These are phyloP conservation scores for Neofusicoccum kwambonambiense DNA, from an alignment of 2,329 filamentous ascomycete species.

Conservation along the genomic window DNA sequence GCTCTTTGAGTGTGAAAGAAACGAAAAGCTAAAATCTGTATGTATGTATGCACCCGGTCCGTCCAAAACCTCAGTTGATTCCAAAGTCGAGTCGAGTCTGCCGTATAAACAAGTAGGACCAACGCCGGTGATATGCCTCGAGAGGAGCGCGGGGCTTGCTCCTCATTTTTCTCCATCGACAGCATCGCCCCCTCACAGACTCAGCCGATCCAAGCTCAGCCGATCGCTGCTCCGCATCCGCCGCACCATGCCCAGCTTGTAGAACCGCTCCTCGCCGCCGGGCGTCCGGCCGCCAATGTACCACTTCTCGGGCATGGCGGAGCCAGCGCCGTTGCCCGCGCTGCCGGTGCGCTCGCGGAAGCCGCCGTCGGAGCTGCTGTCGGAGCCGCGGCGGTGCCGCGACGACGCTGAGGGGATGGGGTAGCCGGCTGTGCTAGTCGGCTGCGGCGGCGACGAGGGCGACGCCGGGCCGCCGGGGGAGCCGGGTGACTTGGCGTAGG, in stretches of 20 bases:
- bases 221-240: conserved; percentile 71
- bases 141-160: too few species aligned
- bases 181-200: conserved; percentile 54
- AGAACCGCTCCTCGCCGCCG: conserved; percentile 75
- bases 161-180: too few species aligned
- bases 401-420: conserved; percentile 2
- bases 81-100: too few species aligned
- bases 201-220: conserved; percentile 71
- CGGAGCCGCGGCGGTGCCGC: conserved; percentile 61
- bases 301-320: conserved; percentile 75
- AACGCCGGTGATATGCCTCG: too few species aligned
- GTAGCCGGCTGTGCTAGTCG: neutral
- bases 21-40: too few species aligned
- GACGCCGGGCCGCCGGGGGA: conserved; percentile 18
- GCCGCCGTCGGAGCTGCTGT: conserved; percentile 73
- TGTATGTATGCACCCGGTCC: too few species aligned
- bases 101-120: too few species aligned
- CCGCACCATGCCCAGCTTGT: conserved; percentile 74
- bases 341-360: conserved; percentile 59
- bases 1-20: too few species aligned
- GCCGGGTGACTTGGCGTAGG: conserved; percentile 14
- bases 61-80: too few species aligned
- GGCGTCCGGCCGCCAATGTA: conserved; percentile 78
- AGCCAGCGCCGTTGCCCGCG: conserved; percentile 58
- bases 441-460: conserved; percentile 24